Percentiles rank a stretch among this genome's conserved stretches.
Evolutionary conservation across 371 early-diverging fungal species (phyloP).

Genomic region (Mortierella sp.): DNA sequence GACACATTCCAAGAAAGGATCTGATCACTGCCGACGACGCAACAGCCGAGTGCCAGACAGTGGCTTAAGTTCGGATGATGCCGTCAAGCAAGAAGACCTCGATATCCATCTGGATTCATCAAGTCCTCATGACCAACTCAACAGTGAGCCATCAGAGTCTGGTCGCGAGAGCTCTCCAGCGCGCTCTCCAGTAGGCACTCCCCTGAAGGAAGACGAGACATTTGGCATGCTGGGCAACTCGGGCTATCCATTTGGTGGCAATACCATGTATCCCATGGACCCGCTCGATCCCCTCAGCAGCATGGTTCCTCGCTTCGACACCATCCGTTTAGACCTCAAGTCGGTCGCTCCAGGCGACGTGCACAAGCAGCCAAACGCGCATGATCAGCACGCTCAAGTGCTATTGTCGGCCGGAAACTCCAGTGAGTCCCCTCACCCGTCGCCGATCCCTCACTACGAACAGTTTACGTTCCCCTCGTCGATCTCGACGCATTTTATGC

Average conservation of each 20-base stretch:
- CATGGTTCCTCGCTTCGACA: conserved; percentile 44
- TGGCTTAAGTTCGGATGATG: conserved; percentile 2
- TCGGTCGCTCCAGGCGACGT: conserved; percentile 41
- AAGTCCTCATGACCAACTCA: background rate
- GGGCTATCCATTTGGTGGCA: conserved; percentile 20
- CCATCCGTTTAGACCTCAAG: conserved; percentile 37
- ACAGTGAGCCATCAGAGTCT: conserved; percentile 17
- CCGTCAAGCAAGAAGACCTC: conserved; percentile 28
- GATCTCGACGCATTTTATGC: conserved; percentile 52
- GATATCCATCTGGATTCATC: conserved; percentile 13
- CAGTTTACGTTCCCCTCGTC: conserved; percentile 43
- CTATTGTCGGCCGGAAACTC: conserved; percentile 16
- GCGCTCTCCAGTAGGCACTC: conserved; percentile 26
- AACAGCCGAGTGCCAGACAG: conserved; percentile 9
- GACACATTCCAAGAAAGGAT: conserved; percentile 56
- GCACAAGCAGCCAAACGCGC: conserved; percentile 31
- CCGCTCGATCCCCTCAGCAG: conserved; percentile 22
- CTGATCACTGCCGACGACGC: conserved; percentile 13
- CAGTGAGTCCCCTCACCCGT: conserved; percentile 41
- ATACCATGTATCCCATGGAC: conserved; percentile 30
- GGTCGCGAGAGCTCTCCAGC: conserved; percentile 31
- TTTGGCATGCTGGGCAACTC: conserved; percentile 25
- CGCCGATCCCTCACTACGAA: conserved; percentile 48
- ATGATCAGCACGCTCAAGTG: conserved; percentile 7
- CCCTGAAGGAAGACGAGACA: conserved; percentile 16